A percentile compares a stretch with the other conserved stretches of the same genome.
These are phyloP conservation scores for Aspergillus egyptiacus DNA, from an alignment of 495 filamentous ascomycete genomes.

Conservation along the genomic window DNA sequence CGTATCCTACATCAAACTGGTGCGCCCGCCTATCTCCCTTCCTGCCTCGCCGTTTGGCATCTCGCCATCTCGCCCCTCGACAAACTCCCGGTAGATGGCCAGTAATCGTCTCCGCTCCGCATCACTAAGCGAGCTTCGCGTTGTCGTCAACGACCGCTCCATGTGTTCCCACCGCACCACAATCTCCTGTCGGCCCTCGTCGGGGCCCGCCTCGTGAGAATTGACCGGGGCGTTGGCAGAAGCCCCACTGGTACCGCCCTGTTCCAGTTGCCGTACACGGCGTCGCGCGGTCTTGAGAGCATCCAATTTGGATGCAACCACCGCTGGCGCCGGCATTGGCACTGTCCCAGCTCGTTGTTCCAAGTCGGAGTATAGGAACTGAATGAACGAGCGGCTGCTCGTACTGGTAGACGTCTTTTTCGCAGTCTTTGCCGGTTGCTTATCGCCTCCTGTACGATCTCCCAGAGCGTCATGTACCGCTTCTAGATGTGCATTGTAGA, in stretches of 20 bases:
- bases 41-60: slow-evolving; percentile 86
- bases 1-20: slow-evolving; percentile 74
- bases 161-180: slow-evolving; percentile 85
- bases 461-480: slow-evolving; percentile 89
- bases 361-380: slow-evolving; percentile 73
- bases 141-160: slow-evolving; percentile 65
- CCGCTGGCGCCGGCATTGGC: slow-evolving; percentile 55
- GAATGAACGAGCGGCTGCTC: slow-evolving; percentile 54
- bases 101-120: slow-evolving; percentile 68
- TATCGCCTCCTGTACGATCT: slow-evolving; percentile 46
- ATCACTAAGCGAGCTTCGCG: slow-evolving; percentile 72
- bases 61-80: slow-evolving; percentile 84
- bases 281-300: slow-evolving; percentile 63
- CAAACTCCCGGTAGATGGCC: slow-evolving; percentile 86
- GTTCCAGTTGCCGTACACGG: slow-evolving; percentile 48
- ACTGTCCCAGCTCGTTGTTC: slow-evolving; percentile 42
- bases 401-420: slow-evolving; percentile 24
- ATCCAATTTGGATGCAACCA: slow-evolving; percentile 67
- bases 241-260: slow-evolving; percentile 32
- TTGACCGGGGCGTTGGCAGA: slow-evolving; percentile 4
- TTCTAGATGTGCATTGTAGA: slow-evolving; percentile 95
- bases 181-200: slow-evolving; percentile 57
- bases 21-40: slow-evolving; percentile 86
- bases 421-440: slow-evolving; percentile 31
- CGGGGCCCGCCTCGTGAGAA: slow-evolving; percentile 24